Percentiles rank a stretch among this genome's conserved stretches.
phyloP scores from a whole-genome alignment of 2,329 filamentous ascomycete genomes.

The Colletotrichum gloeosporioides region DNA sequence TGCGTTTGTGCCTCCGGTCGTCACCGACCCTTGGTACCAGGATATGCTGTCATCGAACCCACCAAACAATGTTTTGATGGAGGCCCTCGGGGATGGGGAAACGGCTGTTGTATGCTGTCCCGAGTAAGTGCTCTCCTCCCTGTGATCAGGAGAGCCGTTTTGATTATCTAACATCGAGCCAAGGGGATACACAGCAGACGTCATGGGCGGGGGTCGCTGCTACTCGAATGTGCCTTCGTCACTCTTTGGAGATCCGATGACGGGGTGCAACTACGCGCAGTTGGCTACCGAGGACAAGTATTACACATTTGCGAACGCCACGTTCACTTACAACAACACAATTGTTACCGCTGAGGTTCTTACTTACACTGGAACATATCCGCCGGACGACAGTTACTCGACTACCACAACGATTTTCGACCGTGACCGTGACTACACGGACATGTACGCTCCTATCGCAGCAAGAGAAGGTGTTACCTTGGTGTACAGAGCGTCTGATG shows the following conservation, averaged over 20 bases:
- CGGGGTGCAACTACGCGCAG: not conserved
- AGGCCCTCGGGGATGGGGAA: not conserved
- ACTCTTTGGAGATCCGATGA: not conserved
- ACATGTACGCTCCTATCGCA: not conserved
- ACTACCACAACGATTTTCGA: not conserved
- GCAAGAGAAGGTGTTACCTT: not conserved
- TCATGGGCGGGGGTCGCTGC: not conserved
- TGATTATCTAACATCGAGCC: not conserved
- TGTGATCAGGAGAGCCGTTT: rapidly evolving
- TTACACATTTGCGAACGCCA: not conserved
- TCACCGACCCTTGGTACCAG: not conserved
- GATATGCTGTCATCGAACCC: not conserved
- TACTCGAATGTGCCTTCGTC: not conserved
- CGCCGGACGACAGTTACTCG: not conserved
- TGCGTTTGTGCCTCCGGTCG: not conserved
- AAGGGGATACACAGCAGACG: not conserved
- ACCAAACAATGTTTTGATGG: not conserved
- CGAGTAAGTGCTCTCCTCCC: not conserved
- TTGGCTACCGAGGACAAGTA: rapidly evolving
- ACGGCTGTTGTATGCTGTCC: constrained; percentile 5
- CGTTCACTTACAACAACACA: constrained; percentile 9
- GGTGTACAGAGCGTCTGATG: not conserved
- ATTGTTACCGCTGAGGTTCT: not conserved
- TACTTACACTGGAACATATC: not conserved
- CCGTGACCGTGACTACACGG: no score